Conservation (phyloP, 768 basidiomycete genomes). For the Hypholoma fasciculare region DNA sequence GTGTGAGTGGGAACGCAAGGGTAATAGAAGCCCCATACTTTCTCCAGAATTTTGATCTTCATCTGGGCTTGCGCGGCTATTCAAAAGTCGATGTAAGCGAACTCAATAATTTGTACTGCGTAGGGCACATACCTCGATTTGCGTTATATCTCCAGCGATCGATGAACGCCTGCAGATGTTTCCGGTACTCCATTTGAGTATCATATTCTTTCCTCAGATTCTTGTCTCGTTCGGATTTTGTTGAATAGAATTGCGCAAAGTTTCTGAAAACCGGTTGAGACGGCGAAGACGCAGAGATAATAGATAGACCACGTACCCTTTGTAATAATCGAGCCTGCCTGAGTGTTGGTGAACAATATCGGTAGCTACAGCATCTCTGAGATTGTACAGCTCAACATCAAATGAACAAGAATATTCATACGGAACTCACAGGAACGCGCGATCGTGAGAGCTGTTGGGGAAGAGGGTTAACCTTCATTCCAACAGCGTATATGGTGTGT, state of each 20-base stretch:
- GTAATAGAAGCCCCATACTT: conserved; percentile 39
- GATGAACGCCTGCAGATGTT: conserved; percentile 96
- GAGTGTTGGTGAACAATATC: conserved; percentile 98
- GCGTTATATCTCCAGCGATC: conserved; percentile 99
- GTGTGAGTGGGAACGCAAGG: neutral
- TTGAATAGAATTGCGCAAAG: conserved; percentile 98
- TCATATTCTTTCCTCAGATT: conserved; percentile 96
- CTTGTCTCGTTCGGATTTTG: conserved; percentile 91
- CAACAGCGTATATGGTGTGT: neutral
- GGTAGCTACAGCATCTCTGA: conserved; percentile 91
- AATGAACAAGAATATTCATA: neutral
- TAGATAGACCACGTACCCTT: conserved; percentile 58
- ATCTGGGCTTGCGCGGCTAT: conserved; percentile 83
- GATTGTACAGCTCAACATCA: neutral
- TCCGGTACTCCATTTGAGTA: conserved; percentile 91
- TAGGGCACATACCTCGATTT: conserved; percentile 62
- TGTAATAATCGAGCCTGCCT: conserved; percentile 93
- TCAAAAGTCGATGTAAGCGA: neutral
- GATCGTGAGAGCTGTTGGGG: conserved; percentile 82
- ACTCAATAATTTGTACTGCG: neutral
- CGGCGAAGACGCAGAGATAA: neutral
- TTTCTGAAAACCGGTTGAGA: conserved; percentile 50
- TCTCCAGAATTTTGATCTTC: conserved; percentile 76
- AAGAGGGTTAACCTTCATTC: conserved; percentile 4
- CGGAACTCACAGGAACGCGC: conserved; percentile 79